Evolutionary conservation across 2,329 filamentous ascomycete species (phyloP), one percentile per base, ranked within the genome.

Genomic region (Chaetothyriales sp.): DNA sequence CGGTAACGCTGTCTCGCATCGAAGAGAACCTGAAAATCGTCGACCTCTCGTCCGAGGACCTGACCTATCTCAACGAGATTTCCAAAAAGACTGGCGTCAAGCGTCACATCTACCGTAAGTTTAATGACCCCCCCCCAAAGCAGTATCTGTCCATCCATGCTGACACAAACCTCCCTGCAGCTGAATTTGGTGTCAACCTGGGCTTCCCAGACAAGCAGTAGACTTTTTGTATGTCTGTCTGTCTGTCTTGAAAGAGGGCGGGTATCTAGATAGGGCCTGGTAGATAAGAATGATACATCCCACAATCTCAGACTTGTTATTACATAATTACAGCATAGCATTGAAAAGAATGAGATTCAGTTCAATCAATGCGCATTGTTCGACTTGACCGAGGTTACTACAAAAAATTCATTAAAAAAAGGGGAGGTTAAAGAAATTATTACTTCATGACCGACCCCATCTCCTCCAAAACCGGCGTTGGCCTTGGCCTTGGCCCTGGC

Each of bases 21-120:
- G 62, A 61, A 46, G 65, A 67, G 54, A 70, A 70, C 62, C 67
- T 69, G 62, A 63, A 68, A 57, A 66, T 70, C 55, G 55, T 70
- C 26, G 62, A 68, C 51, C 65, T 70, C 36, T 63, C 64, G 0
- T 43, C 60, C 10, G 64, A 65, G 46, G 68, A 70, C 55, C 52
- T 69, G 32, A 59, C 60, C 18, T 64, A 66, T n/a, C 47, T 60
- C 36, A 53, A 55, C 22, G 52, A 57, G 22, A 55, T 60, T 36
- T 57, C 55, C 45, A 49, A 57, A 48, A 53, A 53, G n/a, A n/a
- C n/a, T 15, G 53, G 55, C 15, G 53, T 54, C 7, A 55, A 44
- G 18, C 49, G 52, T n/a, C 53, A 53, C 44, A 51, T 59, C 43
- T 55, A 54, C 47, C 53, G 20, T 47, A 19, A 45, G 43, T 12